Evolutionary conservation across 192 early-diverging fungal species (phyloP).

Genomic region (Umbelopsis ramanniana): DNA sequence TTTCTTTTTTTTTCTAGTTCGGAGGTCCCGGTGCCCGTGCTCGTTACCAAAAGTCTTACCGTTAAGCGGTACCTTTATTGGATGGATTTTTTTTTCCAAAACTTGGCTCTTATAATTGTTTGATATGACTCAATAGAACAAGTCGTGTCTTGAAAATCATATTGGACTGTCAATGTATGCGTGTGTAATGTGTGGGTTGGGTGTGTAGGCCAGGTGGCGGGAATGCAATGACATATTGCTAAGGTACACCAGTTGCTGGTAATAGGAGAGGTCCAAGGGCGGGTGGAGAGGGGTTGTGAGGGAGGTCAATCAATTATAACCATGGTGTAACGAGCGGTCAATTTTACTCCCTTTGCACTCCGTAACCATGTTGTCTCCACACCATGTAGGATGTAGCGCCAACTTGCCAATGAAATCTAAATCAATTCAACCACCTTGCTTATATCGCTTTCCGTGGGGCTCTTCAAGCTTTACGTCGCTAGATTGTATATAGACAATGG

Average conservation of each 20-base stretch:
- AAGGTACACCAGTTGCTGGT: too few species aligned
- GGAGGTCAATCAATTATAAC: too few species aligned
- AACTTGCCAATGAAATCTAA: neutral
- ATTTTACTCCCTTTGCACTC: neutral
- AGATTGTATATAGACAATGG: too few species aligned
- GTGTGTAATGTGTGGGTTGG: neutral
- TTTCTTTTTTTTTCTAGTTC: slow-evolving; percentile 55
- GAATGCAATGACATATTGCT: neutral
- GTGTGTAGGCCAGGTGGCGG: neutral
- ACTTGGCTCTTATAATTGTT: slow-evolving; percentile 18
- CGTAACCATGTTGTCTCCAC: slow-evolving; percentile 2
- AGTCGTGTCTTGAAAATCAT: slow-evolving; percentile 21
- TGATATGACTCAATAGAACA: slow-evolving; percentile 21
- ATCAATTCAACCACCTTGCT: neutral
- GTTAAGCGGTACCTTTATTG: slow-evolving; percentile 58
- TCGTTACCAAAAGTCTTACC: slow-evolving; percentile 91
- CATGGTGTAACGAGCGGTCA: neutral
- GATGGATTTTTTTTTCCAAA: slow-evolving; percentile 24
- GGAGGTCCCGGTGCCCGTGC: slow-evolving; percentile 99
- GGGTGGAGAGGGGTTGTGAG: too few species aligned
- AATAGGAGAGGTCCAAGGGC: too few species aligned
- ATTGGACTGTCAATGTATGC: neutral
- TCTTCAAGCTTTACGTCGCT: too few species aligned
- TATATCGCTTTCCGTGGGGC: neutral
- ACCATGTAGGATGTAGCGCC: neutral